Evolutionary conservation across 345 rosid genomes (phyloP), one percentile per base, ranked within the genome.

Genomic region (Sonneratia caseolaris): DNA sequence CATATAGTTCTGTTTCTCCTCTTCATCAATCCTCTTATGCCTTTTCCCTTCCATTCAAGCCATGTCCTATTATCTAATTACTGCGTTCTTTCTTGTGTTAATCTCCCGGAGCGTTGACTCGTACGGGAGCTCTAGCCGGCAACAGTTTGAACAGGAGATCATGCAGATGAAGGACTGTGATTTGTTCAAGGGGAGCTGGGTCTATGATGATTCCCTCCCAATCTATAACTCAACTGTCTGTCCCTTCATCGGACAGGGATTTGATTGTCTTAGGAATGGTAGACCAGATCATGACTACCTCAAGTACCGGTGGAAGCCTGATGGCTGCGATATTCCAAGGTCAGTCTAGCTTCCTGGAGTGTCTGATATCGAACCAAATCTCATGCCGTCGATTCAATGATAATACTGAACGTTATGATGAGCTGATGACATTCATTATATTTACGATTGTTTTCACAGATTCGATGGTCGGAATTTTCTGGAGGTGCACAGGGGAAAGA

Each of bases 151-250:
- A 27, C 32, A 27, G 32, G 32, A 27, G 1, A 1, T 27, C 32
- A 27, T 27, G 32, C 32, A 1, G 32, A 27, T 27, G 32, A 27
- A 27, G 32, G 73, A 49, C 14, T 83, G 86, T 71, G 82, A 83
- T 73, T 68, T 74, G 64, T 83, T 76, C 76, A 24, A 37, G 55
- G 90, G 90, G 47, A 77, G 68, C 45, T 86, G 90, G 90, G 82
- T 86, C 37, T 37, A 32, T 47, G 84, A 83, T 35, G 69, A 79
- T 27, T 12, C 83, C 12, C 71, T 77, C 64, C 82, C 86, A 55
- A 79, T 78, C 53, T 84, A 86, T 53, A 68, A 78, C 27, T 55
- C 72, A 24, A 40, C 72, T 0, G 32, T 47, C 32, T 81, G 83
- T 38, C 70, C 81, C 8, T 78, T 77, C 73, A 64, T 77, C 10